Evolutionary conservation across 148 eudicot genomes (phyloP).

Genomic region (Talinum fruticosum): DNA sequence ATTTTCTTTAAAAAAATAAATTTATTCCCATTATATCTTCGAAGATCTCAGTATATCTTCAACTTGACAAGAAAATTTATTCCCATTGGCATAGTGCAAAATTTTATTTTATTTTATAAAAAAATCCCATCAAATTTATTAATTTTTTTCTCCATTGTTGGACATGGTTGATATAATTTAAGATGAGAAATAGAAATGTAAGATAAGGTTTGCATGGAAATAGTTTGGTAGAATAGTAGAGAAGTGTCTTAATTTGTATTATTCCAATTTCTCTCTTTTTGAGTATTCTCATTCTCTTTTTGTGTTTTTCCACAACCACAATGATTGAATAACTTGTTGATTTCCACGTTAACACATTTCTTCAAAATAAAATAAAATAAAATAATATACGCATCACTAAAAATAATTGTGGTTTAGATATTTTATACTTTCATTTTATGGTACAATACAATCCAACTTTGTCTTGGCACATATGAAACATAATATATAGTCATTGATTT

Average conservation of each 20-base stretch:
- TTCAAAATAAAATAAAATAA: background rate
- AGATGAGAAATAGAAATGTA: slow-evolving; percentile 22
- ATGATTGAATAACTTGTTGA: slow-evolving; percentile 29
- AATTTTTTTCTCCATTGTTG: too few relatives aligned
- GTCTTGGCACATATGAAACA: slow-evolving; percentile 17
- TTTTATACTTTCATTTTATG: slow-evolving; percentile 10
- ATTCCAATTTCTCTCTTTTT: slow-evolving; percentile 6
- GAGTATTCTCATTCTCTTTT: slow-evolving; percentile 22
- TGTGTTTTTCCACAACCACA: slow-evolving; percentile 29
- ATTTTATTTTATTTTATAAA: too few relatives aligned
- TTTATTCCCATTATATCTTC: too few relatives aligned
- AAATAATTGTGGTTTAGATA: slow-evolving; percentile 22
- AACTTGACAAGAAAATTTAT: too few relatives aligned
- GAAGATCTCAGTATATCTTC: too few relatives aligned
- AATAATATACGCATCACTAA: slow-evolving; percentile 19
- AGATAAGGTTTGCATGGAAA: slow-evolving; percentile 32
- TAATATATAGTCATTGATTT: background rate
- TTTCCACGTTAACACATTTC: slow-evolving; percentile 31
- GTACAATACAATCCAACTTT: background rate
- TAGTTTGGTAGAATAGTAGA: slow-evolving; percentile 1
- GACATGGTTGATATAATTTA: background rate
- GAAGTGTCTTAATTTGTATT: background rate
- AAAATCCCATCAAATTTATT: too few relatives aligned
- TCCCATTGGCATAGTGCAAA: too few relatives aligned
- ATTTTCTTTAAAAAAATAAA: too few relatives aligned